Percentiles rank a stretch among this genome's conserved stretches.
phyloP scores from a whole-genome alignment of 2,329 filamentous ascomycete genomes.

The Fusarium armeniacum region DNA sequence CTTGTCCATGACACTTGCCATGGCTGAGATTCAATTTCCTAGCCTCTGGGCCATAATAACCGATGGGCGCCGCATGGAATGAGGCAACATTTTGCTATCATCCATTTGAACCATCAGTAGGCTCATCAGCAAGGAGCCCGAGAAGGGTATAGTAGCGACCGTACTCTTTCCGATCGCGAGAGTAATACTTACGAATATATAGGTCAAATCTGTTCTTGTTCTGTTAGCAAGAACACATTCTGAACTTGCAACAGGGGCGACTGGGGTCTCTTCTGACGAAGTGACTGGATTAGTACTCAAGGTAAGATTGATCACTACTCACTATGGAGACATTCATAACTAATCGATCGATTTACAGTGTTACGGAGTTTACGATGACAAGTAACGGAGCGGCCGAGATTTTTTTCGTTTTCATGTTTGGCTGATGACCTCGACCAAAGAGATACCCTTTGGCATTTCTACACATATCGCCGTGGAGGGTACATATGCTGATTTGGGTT shows the following conservation, averaged over 20 bases:
- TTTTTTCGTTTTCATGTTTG: background rate
- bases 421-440: background rate
- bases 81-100: background rate
- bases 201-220: background rate
- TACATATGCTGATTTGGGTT: background rate
- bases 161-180: background rate
- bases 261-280: background rate
- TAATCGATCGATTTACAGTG: background rate
- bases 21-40: constrained; percentile 2
- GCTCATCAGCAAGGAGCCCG: background rate
- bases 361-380: too few relatives aligned
- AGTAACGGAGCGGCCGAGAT: background rate
- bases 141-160: background rate
- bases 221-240: background rate
- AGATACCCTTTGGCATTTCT: background rate
- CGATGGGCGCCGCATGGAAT: background rate
- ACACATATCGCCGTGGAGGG: background rate
- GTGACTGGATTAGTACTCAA: too few relatives aligned
- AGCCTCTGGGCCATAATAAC: background rate
- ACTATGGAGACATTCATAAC: background rate
- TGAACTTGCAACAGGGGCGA: background rate
- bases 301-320: background rate
- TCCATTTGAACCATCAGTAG: background rate
- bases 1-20: background rate
- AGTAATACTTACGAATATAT: background rate